phyloP scores from a whole-genome alignment of 345 rosid species.

The Heritiera fomes region DNA sequence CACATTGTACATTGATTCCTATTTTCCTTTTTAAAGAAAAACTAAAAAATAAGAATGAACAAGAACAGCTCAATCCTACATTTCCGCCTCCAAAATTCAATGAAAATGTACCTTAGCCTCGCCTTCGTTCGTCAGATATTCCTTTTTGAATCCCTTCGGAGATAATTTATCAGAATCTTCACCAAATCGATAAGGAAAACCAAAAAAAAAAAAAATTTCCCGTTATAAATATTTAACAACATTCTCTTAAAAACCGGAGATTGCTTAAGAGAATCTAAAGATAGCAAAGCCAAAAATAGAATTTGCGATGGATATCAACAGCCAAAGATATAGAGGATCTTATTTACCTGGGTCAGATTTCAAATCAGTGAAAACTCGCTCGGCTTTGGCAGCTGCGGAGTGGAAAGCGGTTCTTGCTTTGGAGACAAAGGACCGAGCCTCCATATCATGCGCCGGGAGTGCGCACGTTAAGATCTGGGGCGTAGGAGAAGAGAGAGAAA shows the following conservation, averaged over 20 bases:
- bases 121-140: conserved; percentile 31
- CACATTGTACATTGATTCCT: background rate
- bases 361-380: conserved; percentile 87
- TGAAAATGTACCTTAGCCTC: conserved; percentile 50
- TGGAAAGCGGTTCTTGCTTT: conserved; percentile 89
- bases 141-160: conserved; percentile 20
- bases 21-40: background rate
- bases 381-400: conserved; percentile 98
- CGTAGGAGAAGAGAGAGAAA: conserved; percentile 22
- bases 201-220: background rate
- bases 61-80: background rate
- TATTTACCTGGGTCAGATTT: conserved; percentile 73
- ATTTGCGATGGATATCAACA: conserved; percentile 5
- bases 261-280: conserved; percentile 31
- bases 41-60: background rate
- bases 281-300: conserved; percentile 34
- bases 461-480: conserved; percentile 33
- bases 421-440: conserved; percentile 73
- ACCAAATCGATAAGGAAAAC: background rate
- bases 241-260: conserved; percentile 16
- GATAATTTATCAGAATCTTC: conserved; percentile 59
- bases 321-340: conserved; percentile 14
- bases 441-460: conserved; percentile 51
- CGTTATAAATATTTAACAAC: conserved; percentile 8
- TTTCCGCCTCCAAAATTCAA: background rate